Conservation (phyloP, 768 basidiomycete species). For the Termitomyces sp. region DNA sequence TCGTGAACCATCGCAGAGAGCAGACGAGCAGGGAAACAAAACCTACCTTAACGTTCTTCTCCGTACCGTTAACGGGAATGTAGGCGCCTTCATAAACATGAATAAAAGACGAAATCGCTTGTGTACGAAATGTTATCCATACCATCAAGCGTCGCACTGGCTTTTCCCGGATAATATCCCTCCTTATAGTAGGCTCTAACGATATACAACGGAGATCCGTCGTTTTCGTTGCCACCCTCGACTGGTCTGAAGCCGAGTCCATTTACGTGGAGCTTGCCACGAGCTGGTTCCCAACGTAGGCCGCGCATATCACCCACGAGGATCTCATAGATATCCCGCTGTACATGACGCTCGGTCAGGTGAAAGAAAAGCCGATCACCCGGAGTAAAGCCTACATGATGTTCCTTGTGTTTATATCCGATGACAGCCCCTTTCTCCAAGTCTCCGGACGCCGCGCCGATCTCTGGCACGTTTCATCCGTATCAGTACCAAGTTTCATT, state of each 20-base stretch:
- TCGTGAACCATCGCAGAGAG: not conserved
- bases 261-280: slow-evolving; percentile 39
- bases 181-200: slow-evolving; percentile 50
- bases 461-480: slow-evolving; percentile 31
- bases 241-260: slow-evolving; percentile 47
- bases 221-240: slow-evolving; percentile 61
- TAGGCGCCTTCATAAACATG: slow-evolving; percentile 36
- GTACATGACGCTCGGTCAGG: not conserved
- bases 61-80: slow-evolving; percentile 46
- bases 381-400: slow-evolving; percentile 38
- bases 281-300: slow-evolving; percentile 51
- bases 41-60: slow-evolving; percentile 47
- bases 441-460: slow-evolving; percentile 57
- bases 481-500: slow-evolving; percentile 20
- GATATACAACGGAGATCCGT: slow-evolving; percentile 57
- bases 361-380: not conserved
- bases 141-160: slow-evolving; percentile 48
- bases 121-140: slow-evolving; percentile 5
- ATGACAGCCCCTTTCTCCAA: slow-evolving; percentile 62
- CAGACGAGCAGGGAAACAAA: not conserved
- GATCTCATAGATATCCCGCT: slow-evolving; percentile 63
- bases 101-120: not conserved
- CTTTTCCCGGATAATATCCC: slow-evolving; percentile 61
- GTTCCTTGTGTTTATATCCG: slow-evolving; percentile 54
- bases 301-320: slow-evolving; percentile 58